Percentiles rank a stretch among this genome's conserved stretches.
Conservation (phyloP, 352 stramenopile genomes). For the Globisporangium abappressorium region DNA sequence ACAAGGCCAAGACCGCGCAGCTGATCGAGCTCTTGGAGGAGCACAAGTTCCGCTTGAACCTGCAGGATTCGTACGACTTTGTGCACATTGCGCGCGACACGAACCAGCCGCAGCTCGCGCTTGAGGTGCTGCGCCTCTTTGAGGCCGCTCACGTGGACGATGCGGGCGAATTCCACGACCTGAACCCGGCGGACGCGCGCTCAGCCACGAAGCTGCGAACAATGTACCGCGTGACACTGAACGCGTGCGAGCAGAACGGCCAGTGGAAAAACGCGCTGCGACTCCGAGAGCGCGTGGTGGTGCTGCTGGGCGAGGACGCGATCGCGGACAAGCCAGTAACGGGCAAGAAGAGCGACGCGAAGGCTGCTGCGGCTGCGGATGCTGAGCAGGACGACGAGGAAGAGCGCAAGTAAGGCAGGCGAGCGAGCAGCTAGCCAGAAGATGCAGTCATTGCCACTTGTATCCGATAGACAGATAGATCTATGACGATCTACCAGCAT, state of each 20-base stretch:
- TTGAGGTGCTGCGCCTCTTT: slow-evolving; percentile 52
- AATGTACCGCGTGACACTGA: slow-evolving; percentile 56
- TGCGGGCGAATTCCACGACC: slow-evolving; percentile 14
- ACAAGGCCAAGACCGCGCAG: slow-evolving; percentile 26
- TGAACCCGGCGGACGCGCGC: slow-evolving; percentile 11
- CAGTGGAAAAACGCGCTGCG: slow-evolving; percentile 59
- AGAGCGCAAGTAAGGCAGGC: background rate
- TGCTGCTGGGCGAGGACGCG: slow-evolving; percentile 35
- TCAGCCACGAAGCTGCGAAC: slow-evolving; percentile 46
- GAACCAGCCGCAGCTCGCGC: slow-evolving; percentile 28
- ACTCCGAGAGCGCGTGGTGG: slow-evolving; percentile 43
- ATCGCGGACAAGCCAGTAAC: slow-evolving; percentile 7
- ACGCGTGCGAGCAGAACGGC: slow-evolving; percentile 44
- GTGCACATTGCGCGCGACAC: slow-evolving; percentile 50
- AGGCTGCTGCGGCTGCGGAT: background rate
- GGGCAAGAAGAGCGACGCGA: background rate
- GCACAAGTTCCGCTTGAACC: slow-evolving; percentile 32
- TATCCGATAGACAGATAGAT: slow-evolving; percentile 3
- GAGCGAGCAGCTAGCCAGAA: background rate
- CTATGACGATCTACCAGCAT: background rate
- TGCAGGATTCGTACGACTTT: slow-evolving; percentile 49
- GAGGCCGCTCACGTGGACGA: slow-evolving; percentile 39
- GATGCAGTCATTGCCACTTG: background rate
- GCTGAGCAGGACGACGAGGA: background rate
- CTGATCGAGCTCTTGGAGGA: slow-evolving; percentile 41